A percentile compares a stretch with the other conserved stretches of the same genome.
Conservation (phyloP, 768 basidiomycete genomes). For the Xerocomus potaroensis region DNA sequence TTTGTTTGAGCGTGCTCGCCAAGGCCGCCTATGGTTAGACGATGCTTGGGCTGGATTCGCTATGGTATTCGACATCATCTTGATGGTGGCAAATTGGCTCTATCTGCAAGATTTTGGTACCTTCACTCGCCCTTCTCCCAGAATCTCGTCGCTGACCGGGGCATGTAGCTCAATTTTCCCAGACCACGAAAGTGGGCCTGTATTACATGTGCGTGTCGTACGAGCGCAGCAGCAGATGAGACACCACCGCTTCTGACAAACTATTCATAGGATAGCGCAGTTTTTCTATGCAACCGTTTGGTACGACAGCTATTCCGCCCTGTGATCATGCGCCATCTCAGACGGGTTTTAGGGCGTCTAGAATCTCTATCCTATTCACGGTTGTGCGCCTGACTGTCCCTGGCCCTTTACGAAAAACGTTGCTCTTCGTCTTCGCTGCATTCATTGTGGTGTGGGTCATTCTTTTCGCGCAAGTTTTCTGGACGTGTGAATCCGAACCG, state of each 20-base stretch:
- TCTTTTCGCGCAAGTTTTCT: conserved; percentile 7
- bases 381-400: background rate
- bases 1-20: no score
- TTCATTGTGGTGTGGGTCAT: background rate
- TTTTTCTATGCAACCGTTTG: conserved; percentile 6
- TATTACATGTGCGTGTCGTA: conserved; percentile 3
- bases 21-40: no score
- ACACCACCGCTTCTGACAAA: background rate
- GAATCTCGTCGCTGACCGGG: no score
- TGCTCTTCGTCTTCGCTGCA: background rate
- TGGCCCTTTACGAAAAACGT: background rate
- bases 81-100: no score
- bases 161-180: no score
- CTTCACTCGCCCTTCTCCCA: no score
- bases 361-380: conserved; percentile 4
- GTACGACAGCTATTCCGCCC: background rate
- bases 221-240: background rate
- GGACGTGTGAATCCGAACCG: conserved; percentile 3
- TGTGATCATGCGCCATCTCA: background rate
- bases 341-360: background rate
- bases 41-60: no score
- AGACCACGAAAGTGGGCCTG: background rate
- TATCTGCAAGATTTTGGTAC: no score
- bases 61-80: no score
- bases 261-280: background rate